These are phyloP conservation scores for Pichia paraexigua DNA, from an alignment of 805 yeast species.

Conservation along the genomic window DNA sequence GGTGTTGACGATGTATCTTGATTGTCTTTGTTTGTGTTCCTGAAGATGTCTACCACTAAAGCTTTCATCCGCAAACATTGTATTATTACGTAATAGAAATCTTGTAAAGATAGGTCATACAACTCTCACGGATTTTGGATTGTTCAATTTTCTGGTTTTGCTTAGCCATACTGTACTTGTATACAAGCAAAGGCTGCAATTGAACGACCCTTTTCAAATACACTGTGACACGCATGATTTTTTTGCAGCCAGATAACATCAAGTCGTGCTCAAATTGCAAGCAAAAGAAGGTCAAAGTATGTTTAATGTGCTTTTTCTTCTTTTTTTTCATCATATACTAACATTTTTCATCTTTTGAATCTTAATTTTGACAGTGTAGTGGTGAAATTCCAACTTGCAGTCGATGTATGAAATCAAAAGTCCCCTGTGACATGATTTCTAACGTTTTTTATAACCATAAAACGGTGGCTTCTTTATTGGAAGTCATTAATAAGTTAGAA, in stretches of 20 bases:
- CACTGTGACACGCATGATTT: not conserved
- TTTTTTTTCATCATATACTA: not conserved
- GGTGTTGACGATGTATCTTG: too few relatives aligned
- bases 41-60: too few relatives aligned
- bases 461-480: conserved; percentile 14
- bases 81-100: too few relatives aligned
- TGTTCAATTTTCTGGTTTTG: too few relatives aligned
- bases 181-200: too few relatives aligned
- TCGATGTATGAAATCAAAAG: conserved; percentile 14
- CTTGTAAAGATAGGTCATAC: too few relatives aligned
- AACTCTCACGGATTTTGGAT: too few relatives aligned
- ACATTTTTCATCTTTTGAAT: not conserved
- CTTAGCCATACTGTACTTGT: too few relatives aligned
- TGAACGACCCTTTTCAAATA: too few relatives aligned
- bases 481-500: conserved; percentile 13
- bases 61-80: too few relatives aligned
- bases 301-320: conserved; percentile 1
- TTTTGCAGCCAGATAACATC: conserved; percentile 13
- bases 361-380: conserved; percentile 13
- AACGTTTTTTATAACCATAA: conserved; percentile 18
- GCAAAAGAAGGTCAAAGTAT: conserved; percentile 19
- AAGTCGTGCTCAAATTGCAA: conserved; percentile 20
- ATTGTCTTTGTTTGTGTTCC: too few relatives aligned
- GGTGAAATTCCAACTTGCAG: conserved; percentile 19
- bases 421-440: conserved; percentile 16